Base-by-base conservation (phyloP, 2,329 filamentous ascomycete genomes). In the Fusarium praegraminearum region DNA sequence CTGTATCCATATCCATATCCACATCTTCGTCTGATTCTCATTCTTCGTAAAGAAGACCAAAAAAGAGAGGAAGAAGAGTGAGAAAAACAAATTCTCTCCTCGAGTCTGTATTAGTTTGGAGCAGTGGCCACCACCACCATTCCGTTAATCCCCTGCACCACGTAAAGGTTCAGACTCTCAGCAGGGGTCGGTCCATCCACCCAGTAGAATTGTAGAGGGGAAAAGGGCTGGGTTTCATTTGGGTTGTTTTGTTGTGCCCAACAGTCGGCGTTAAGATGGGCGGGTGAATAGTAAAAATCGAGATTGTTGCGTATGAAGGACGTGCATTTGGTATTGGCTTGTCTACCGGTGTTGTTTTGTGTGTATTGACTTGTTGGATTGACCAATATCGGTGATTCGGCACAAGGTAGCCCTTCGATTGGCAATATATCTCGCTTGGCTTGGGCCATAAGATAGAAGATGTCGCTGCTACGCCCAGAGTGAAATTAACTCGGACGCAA, bases 241-340 rank as follows among this genome's bases (percentile, higher is more conserved):
- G 69, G 71, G 53, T 41, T 36, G 62, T 36, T 45, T 45, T 45
- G 49, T 57, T 56, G 32, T 62, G 72, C 71, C 72, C 72, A 74
- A 74, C 72, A 74, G 38, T 74, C 72, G 72, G 72, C 72, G 70
- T 74, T 74, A 70, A 73, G 72, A 74, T 71, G 72, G 71, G 72
- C 71, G 54, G 47, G 36, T 65, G 43, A 52, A 59, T 49, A 26
- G 38, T 55, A 26, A 53, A 68, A 65, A 44, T 33, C 45, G 60
- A 62, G 67, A 46, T 40, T 46, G 35, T 20, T 57, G 58, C 28
- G 22, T 16, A 8, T 33, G 49, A 30, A 3, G 33, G 41, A 51
- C 56, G 50, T 57, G 50, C 63, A 60, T 69, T 65, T 36, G 20
- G 30, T 33, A 13, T 38, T 46, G 16, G 3, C 11, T 18, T 46